Percentiles rank a stretch among this genome's conserved stretches.
phyloP scores from a whole-genome alignment of 768 basidiomycete genomes.

The Kwoniella dendrophila region DNA sequence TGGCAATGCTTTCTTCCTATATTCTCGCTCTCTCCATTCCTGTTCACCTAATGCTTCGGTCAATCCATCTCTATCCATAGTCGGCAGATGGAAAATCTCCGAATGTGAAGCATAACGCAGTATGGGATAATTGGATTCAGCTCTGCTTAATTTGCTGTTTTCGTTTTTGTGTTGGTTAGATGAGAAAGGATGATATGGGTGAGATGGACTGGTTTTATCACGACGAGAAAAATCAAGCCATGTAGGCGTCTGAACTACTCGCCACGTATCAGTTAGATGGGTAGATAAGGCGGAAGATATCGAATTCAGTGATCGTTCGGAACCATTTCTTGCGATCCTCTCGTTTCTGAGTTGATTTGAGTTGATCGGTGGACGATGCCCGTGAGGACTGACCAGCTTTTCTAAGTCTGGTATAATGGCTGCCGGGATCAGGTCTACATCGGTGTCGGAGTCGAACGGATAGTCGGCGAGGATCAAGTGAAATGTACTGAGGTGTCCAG shows the following conservation, averaged over 20 bases:
- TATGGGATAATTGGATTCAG: conserved; percentile 35
- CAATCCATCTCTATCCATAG: conserved; percentile 30
- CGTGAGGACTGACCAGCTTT: background rate
- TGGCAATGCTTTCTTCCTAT: conserved; percentile 43
- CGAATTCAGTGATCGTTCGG: background rate
- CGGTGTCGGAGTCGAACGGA: conserved; percentile 30
- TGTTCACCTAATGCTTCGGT: conserved; percentile 37
- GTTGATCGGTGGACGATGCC: background rate
- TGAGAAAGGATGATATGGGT: conserved; percentile 44
- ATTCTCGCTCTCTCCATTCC: conserved; percentile 45
- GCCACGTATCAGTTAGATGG: conserved; percentile 38
- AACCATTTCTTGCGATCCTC: background rate
- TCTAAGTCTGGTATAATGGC: conserved; percentile 34
- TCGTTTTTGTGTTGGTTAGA: conserved; percentile 14
- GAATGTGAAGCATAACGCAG: conserved; percentile 48
- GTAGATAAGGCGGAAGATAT: conserved; percentile 27
- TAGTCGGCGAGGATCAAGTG: conserved; percentile 49
- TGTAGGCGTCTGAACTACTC: conserved; percentile 47
- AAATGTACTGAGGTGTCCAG: conserved; percentile 40
- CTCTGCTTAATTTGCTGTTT: conserved; percentile 3
- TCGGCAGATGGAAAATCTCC: conserved; percentile 51
- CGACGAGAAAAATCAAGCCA: conserved; percentile 48
- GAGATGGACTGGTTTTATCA: conserved; percentile 39
- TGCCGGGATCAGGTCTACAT: conserved; percentile 33
- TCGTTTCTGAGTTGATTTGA: background rate